Percentiles rank a stretch among this genome's conserved stretches.
Conservation (phyloP, 148 eudicot genomes). For the Nepenthes gracilis region DNA sequence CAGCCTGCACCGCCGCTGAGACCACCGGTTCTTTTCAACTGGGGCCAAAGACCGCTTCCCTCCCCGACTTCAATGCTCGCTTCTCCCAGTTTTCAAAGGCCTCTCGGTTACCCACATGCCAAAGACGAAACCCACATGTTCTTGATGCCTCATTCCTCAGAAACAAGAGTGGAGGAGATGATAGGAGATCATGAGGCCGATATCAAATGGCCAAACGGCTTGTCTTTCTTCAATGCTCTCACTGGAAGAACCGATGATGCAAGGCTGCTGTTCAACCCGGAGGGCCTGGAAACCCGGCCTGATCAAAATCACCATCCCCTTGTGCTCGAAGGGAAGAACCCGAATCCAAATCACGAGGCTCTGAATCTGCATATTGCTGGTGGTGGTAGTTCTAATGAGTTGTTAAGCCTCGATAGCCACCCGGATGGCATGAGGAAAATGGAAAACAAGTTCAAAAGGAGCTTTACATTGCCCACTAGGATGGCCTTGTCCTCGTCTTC, state of each 20-base stretch:
- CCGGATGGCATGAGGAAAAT: constrained; percentile 48
- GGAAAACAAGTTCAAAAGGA: constrained; percentile 67
- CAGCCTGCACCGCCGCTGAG: constrained; percentile 45
- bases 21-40: constrained; percentile 51
- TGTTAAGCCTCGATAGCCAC: constrained; percentile 65
- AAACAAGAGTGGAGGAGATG: constrained; percentile 53
- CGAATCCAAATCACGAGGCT: background rate
- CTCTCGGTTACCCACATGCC: constrained; percentile 35
- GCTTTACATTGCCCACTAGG: constrained; percentile 78
- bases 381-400: constrained; percentile 34
- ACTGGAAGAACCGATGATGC: constrained; percentile 74
- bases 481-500: constrained; percentile 79
- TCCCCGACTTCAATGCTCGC: constrained; percentile 29
- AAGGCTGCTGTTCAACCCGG: constrained; percentile 55
- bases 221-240: constrained; percentile 70
- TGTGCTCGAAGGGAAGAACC: background rate
- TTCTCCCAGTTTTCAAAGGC: constrained; percentile 49
- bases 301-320: constrained; percentile 19
- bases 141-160: constrained; percentile 59
- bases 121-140: constrained; percentile 88
- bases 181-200: constrained; percentile 62
- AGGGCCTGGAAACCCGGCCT: constrained; percentile 40
- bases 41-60: constrained; percentile 48
- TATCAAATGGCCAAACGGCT: constrained; percentile 90
- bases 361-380: background rate